Conservation (phyloP, 768 basidiomycete species). For the Termitomyces bulborhizus region DNA sequence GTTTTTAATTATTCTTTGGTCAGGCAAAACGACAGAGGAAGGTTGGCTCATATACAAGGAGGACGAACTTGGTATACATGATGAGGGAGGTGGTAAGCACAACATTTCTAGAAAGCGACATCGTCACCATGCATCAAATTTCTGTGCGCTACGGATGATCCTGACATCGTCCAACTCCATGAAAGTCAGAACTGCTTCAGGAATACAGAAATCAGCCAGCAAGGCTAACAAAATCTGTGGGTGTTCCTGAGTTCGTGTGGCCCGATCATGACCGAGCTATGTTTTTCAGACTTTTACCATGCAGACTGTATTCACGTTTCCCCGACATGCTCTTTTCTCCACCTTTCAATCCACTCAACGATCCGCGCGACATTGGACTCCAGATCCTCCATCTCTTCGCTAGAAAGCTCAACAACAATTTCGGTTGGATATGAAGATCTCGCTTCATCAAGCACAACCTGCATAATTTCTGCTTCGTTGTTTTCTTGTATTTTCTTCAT, state of each 20-base stretch:
- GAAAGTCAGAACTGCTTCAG: background rate
- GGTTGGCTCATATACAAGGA: constrained; percentile 79
- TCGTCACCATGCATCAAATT: background rate
- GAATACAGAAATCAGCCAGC: background rate
- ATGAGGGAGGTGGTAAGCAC: constrained; percentile 65
- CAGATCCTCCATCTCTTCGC: constrained; percentile 72
- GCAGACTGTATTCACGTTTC: constrained; percentile 1
- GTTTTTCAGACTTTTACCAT: background rate
- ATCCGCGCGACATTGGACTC: constrained; percentile 85
- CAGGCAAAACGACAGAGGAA: constrained; percentile 76
- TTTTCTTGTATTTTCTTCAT: constrained; percentile 97
- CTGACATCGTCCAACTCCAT: too few species aligned
- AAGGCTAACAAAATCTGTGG: background rate
- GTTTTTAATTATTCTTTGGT: background rate
- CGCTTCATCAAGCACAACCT: constrained; percentile 85
- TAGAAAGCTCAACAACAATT: constrained; percentile 80
- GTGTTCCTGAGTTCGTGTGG: background rate
- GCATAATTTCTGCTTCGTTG: constrained; percentile 98
- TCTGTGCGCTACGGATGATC: background rate
- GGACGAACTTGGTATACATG: constrained; percentile 68
- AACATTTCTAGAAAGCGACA: background rate
- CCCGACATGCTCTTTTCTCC: constrained; percentile 43
- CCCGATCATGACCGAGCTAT: background rate
- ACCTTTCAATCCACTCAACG: constrained; percentile 79
- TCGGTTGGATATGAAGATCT: constrained; percentile 77